These are phyloP conservation scores for Lactifluus echinatus DNA, from an alignment of 768 basidiomycete species.

Conservation along the genomic window DNA sequence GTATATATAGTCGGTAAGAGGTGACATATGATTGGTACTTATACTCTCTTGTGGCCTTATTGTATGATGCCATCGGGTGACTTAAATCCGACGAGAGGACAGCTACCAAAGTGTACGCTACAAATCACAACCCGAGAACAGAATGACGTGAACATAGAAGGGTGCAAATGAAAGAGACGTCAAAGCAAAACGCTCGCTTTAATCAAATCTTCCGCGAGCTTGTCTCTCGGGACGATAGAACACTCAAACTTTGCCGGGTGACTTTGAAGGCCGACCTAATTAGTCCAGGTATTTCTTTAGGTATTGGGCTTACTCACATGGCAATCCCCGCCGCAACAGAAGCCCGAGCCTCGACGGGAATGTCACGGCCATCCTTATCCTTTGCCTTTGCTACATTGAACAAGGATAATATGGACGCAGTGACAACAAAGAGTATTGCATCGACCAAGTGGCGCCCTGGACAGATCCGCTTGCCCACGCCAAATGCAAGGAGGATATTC, in stretches of 20 bases:
- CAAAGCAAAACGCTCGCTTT: too few relatives aligned
- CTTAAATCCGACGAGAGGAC: too few relatives aligned
- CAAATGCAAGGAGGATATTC: not conserved
- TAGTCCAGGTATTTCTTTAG: not conserved
- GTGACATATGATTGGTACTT: too few relatives aligned
- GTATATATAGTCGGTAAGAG: too few relatives aligned
- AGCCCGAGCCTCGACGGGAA: not conserved
- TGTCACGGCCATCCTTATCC: slow-evolving; percentile 9
- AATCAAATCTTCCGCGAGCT: too few relatives aligned
- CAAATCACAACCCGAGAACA: too few relatives aligned
- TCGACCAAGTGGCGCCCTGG: slow-evolving; percentile 22
- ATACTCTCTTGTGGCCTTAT: too few relatives aligned
- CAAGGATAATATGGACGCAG: slow-evolving; percentile 5
- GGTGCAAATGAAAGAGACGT: not conserved
- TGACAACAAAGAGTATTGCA: slow-evolving; percentile 15
- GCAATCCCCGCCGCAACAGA: not conserved
- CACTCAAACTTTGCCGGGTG: slow-evolving; percentile 10
- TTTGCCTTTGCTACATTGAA: slow-evolving; percentile 15
- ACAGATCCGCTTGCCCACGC: slow-evolving; percentile 16
- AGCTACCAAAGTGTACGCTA: too few relatives aligned
- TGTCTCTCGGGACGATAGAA: slow-evolving; percentile 8
- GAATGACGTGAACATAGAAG: not conserved
- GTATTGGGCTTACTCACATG: not conserved
- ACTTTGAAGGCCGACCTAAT: not conserved
- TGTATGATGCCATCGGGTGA: too few relatives aligned